Percentiles rank a stretch among this genome's conserved stretches.
These are phyloP conservation scores for Trichosporon asahii DNA, from an alignment of 1,284 basidiomycete species.

Conservation along the genomic window DNA sequence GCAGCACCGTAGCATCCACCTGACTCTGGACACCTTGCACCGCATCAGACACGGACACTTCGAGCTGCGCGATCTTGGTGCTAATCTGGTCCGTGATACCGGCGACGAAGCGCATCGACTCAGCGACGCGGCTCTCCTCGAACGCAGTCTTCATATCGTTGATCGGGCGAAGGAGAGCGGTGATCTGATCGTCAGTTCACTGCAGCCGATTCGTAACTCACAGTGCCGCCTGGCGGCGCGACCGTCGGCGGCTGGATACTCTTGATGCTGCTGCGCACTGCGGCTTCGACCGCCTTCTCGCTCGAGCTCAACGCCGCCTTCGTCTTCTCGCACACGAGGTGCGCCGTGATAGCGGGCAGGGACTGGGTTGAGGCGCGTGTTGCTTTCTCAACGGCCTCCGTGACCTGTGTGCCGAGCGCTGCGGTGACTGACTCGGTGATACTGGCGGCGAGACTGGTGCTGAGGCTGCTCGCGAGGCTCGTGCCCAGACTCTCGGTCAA, in stretches of 20 bases:
- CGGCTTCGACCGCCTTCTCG: neutral
- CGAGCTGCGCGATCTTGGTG: neutral
- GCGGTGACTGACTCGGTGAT: neutral
- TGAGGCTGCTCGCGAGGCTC: neutral
- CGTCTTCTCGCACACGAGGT: constrained; percentile 6
- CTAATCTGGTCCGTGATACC: constrained; percentile 4
- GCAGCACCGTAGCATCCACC: neutral
- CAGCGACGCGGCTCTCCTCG: constrained; percentile 15
- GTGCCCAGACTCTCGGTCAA: neutral
- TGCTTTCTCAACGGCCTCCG: neutral
- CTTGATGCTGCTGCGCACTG: neutral
- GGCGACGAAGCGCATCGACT: constrained; percentile 5
- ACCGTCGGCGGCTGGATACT: neutral
- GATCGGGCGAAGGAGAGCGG: constrained; percentile 23
- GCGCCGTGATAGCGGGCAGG: neutral
- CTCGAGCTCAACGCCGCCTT: constrained; percentile 14
- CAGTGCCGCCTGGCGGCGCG: neutral
- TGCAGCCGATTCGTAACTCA: neutral
- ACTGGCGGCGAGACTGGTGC: neutral
- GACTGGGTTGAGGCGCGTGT: neutral
- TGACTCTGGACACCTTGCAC: neutral
- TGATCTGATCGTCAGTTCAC: constrained; percentile 11
- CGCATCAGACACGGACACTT: neutral
- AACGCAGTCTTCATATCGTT: constrained; percentile 21
- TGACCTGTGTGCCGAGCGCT: neutral